phyloP scores from a whole-genome alignment of 176 grass and related monocot species.

The Musa troglodytarum region DNA sequence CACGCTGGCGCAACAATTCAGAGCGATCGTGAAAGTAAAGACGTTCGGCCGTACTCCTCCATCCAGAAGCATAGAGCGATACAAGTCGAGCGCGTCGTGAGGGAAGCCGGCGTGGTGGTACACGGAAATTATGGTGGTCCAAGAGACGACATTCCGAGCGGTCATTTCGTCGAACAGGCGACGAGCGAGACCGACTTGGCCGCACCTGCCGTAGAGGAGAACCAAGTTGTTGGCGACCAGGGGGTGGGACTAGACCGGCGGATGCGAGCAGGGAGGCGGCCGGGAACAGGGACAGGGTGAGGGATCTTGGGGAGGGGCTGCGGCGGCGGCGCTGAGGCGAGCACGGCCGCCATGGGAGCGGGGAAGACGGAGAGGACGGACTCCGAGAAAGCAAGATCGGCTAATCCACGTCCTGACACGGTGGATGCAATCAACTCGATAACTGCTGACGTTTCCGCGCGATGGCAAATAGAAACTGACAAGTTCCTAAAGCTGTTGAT shows the following conservation, averaged over 20 bases:
- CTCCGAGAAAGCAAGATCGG: neutral
- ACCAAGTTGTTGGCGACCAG: slow-evolving; percentile 6
- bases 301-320: neutral
- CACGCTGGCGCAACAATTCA: slow-evolving; percentile 12
- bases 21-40: slow-evolving; percentile 17
- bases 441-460: too few species aligned
- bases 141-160: slow-evolving; percentile 5
- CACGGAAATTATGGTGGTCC: slow-evolving; percentile 21
- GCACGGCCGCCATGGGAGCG: slow-evolving; percentile 7
- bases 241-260: neutral
- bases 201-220: slow-evolving; percentile 12
- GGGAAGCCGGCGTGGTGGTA: slow-evolving; percentile 22
- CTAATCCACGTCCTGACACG: too few species aligned
- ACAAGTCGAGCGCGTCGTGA: slow-evolving; percentile 10
- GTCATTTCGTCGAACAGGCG: slow-evolving; percentile 18
- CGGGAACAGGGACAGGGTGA: neutral
- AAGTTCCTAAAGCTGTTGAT: too few species aligned
- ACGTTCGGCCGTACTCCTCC: slow-evolving; percentile 16
- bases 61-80: slow-evolving; percentile 1
- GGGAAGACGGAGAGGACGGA: neutral
- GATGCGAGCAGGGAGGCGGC: neutral
- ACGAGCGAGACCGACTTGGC: slow-evolving; percentile 4
- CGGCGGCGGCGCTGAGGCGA: neutral
- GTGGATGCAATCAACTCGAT: too few species aligned
- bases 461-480: too few species aligned